Conservation (phyloP, 2,329 filamentous ascomycete genomes). For the Thermoascus crustaceus region DNA sequence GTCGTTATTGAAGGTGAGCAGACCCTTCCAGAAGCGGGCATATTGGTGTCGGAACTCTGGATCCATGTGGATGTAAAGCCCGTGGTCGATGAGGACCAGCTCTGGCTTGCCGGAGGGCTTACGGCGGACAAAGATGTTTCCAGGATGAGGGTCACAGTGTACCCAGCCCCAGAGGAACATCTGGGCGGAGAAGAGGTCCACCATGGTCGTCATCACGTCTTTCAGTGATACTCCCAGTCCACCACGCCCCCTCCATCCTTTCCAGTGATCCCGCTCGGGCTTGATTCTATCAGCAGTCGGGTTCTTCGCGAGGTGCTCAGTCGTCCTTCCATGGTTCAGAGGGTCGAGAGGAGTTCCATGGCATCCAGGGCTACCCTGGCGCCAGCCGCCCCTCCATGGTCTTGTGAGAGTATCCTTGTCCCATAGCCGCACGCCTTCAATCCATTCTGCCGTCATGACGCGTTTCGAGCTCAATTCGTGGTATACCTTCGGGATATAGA, state of each 20-base stretch:
- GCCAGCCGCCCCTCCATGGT: conserved; percentile 69
- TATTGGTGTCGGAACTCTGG: conserved; percentile 80
- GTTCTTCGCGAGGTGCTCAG: conserved; percentile 32
- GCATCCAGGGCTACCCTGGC: conserved; percentile 69
- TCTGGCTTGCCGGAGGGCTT: conserved; percentile 74
- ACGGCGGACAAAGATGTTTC: conserved; percentile 92
- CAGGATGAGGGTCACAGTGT: conserved; percentile 94
- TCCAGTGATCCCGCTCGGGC: conserved; percentile 72
- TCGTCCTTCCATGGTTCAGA: conserved; percentile 42
- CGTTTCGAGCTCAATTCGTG: conserved; percentile 72
- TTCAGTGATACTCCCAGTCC: conserved; percentile 75
- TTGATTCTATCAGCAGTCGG: conserved; percentile 53
- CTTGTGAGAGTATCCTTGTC: conserved; percentile 74
- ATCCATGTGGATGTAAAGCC: conserved; percentile 87
- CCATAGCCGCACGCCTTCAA: conserved; percentile 88
- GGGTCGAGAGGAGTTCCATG: conserved; percentile 55
- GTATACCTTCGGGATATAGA: conserved; percentile 84
- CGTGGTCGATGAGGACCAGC: conserved; percentile 93
- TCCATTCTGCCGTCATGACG: conserved; percentile 94
- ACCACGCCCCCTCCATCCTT: conserved; percentile 61
- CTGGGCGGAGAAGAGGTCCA: conserved; percentile 92
- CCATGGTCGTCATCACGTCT: conserved; percentile 92
- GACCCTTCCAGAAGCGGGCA: conserved; percentile 81
- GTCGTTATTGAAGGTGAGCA: conserved; percentile 87
- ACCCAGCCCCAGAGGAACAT: conserved; percentile 97